phyloP scores from a whole-genome alignment of 139 green algal species.

The Pseudopediastrum boryanum region DNA sequence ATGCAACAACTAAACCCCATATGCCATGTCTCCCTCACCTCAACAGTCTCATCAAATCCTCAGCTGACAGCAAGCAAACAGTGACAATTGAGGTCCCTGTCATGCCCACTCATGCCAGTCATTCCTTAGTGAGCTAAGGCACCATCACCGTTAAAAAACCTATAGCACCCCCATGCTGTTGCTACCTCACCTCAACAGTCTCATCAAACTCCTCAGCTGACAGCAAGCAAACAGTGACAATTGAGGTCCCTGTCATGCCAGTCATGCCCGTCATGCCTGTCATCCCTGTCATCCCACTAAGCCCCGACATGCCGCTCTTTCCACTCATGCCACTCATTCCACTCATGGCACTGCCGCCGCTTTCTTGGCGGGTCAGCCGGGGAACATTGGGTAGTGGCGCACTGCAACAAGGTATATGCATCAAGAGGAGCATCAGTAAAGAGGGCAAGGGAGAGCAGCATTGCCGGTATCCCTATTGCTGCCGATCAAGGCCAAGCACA shows the following conservation, averaged over 20 bases:
- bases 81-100: too few species aligned
- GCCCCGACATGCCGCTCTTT: too few species aligned
- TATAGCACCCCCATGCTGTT: too few species aligned
- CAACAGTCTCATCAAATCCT: constrained; percentile 59
- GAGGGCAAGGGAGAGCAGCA: background rate
- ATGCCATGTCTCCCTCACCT: constrained; percentile 19
- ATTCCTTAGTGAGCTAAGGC: too few species aligned
- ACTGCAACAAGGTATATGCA: too few species aligned
- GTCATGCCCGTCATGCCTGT: constrained; percentile 19
- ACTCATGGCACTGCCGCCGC: background rate
- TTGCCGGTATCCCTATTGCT: background rate
- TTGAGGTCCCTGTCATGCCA: background rate
- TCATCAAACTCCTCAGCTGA: constrained; percentile 56
- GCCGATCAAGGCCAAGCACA: background rate
- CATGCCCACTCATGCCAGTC: too few species aligned
- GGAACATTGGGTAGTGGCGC: background rate
- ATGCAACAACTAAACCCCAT: too few species aligned
- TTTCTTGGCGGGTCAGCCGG: background rate
- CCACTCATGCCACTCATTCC: constrained; percentile 18
- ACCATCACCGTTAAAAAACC: too few species aligned
- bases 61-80: constrained; percentile 21
- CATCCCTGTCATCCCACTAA: too few species aligned
- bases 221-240: constrained; percentile 8
- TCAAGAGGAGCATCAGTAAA: too few species aligned
- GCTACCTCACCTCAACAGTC: constrained; percentile 33